A percentile compares a stretch with the other conserved stretches of the same genome.
phyloP scores from a whole-genome alignment of 2,329 filamentous ascomycete species.

The Rutstroemia sp. region DNA sequence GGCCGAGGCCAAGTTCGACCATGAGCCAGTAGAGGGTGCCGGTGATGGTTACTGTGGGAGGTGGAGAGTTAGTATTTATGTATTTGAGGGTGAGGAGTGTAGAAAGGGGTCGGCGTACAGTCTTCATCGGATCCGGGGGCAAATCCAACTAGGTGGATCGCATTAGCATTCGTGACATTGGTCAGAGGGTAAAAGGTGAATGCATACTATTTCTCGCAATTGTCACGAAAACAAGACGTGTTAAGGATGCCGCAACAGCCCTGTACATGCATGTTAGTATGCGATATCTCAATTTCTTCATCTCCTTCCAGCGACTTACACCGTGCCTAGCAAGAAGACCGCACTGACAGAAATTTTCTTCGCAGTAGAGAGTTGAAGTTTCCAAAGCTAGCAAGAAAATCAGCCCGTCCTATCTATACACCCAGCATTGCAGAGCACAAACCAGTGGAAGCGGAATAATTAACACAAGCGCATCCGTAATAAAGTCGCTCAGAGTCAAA shows the following conservation, averaged over 20 bases:
- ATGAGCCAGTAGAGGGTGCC: background rate
- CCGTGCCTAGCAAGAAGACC: background rate
- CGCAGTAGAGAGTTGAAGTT: background rate
- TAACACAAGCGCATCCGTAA: background rate
- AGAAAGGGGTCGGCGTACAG: background rate
- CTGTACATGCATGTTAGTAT: background rate
- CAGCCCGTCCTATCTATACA: background rate
- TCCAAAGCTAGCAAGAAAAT: background rate
- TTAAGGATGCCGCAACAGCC: background rate
- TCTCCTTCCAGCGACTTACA: too few species aligned
- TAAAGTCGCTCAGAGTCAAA: background rate
- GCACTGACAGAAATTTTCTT: background rate
- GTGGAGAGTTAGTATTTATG: background rate
- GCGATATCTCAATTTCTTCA: too few species aligned
- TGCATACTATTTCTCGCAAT: background rate
- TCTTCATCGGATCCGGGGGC: background rate
- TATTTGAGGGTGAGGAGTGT: too few species aligned
- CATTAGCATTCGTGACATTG: background rate
- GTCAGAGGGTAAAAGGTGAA: background rate
- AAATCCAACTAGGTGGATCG: background rate
- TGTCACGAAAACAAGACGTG: background rate
- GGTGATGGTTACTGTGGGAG: background rate
- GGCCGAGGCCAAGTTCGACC: background rate
- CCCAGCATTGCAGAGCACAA: background rate
- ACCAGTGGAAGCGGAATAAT: background rate